Conservation (phyloP, 2,329 filamentous ascomycete species). For the Scleromitrula shiraiana region DNA sequence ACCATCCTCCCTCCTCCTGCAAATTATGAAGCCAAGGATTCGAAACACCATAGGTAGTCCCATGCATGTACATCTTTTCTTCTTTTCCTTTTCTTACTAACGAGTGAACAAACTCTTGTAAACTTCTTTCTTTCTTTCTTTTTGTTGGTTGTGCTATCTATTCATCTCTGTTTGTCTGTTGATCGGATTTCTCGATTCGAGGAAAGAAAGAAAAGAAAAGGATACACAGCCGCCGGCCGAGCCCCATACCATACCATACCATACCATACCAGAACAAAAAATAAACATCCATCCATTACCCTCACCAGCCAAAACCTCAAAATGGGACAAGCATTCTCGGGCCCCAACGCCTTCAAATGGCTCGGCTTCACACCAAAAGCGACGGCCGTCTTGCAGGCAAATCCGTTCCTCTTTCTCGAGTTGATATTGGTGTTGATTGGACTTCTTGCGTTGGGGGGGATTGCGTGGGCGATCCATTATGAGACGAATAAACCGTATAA, state of each 20-base stretch:
- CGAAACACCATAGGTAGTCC: too few relatives aligned
- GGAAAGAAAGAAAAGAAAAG: too few relatives aligned
- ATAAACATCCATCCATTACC: neutral
- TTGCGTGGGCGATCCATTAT: constrained; percentile 25
- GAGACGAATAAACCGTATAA: constrained; percentile 25
- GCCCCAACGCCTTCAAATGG: constrained; percentile 30
- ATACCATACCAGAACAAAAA: too few relatives aligned
- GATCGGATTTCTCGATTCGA: too few relatives aligned
- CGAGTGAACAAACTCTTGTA: too few relatives aligned
- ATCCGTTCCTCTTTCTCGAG: constrained; percentile 22
- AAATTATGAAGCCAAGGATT: too few relatives aligned
- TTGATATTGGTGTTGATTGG: constrained; percentile 21
- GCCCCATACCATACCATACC: too few relatives aligned
- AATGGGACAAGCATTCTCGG: constrained; percentile 27
- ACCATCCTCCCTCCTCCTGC: too few relatives aligned
- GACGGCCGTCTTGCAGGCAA: constrained; percentile 25
- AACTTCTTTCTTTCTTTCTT: neutral
- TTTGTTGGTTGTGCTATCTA: neutral
- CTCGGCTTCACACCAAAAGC: constrained; percentile 28
- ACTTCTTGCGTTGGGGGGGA: constrained; percentile 10
- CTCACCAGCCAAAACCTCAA: constrained; percentile 3
- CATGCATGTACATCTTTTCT: too few relatives aligned
- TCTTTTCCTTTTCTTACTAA: too few relatives aligned
- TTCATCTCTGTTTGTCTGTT: neutral
- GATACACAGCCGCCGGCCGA: neutral